Evolutionary conservation across 257 asterid genomes (phyloP).

Genomic region (Echites panduratus): DNA sequence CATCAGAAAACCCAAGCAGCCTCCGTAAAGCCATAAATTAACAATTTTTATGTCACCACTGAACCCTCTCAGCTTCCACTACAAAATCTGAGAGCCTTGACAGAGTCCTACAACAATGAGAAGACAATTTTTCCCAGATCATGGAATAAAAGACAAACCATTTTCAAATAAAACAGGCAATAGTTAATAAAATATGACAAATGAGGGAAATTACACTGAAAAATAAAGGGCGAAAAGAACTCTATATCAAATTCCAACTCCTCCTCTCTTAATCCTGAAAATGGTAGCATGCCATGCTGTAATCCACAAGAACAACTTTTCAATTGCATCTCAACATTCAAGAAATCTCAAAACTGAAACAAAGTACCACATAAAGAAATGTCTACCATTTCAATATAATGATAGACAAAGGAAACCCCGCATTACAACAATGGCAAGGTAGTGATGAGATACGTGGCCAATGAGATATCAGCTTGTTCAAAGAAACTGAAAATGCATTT

Average conservation of each 20-base stretch:
- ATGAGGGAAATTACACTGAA: not conserved
- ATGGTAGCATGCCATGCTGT: not conserved
- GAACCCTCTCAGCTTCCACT: not conserved
- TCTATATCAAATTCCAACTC: not conserved
- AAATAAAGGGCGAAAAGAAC: not conserved
- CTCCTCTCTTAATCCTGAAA: too few relatives aligned
- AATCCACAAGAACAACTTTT: not conserved
- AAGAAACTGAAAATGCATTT: not conserved
- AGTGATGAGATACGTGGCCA: not conserved
- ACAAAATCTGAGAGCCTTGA: not conserved
- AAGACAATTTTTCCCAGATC: not conserved
- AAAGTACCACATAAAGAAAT: too few relatives aligned
- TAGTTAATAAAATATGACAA: not conserved
- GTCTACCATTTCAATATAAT: not conserved
- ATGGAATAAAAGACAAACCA: not conserved
- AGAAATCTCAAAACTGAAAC: too few relatives aligned
- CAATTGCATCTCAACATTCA: not conserved
- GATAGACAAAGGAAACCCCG: not conserved
- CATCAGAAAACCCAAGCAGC: slow-evolving; percentile 74
- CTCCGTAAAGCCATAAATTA: slow-evolving; percentile 65
- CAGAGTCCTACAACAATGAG: not conserved
- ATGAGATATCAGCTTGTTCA: not conserved
- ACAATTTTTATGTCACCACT: not conserved
- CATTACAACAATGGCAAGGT: not conserved
- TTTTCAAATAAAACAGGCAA: not conserved